A percentile compares a stretch with the other conserved stretches of the same genome.
phyloP scores from a whole-genome alignment of 164 flowering plant species.

The Magnolia changhungtana region DNA sequence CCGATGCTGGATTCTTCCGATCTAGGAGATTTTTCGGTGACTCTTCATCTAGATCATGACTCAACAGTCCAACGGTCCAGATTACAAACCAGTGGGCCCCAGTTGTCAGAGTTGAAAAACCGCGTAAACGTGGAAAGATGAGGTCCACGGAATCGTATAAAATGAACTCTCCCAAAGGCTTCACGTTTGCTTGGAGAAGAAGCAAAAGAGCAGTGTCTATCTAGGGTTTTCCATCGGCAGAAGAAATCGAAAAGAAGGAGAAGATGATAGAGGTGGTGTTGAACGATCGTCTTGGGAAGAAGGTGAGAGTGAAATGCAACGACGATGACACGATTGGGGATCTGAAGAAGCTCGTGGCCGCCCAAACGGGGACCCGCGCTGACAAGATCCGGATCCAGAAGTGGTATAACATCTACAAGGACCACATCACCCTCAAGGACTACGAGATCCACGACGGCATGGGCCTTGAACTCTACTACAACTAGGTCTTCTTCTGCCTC shows the following conservation, averaged over 20 bases:
- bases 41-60: too few species aligned
- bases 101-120: too few species aligned
- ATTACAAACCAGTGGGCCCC: too few species aligned
- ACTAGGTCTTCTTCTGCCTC: constrained; percentile 12
- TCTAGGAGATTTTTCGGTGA: too few species aligned
- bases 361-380: constrained; percentile 77
- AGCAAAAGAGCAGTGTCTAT: neutral
- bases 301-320: constrained; percentile 93
- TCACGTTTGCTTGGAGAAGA: neutral
- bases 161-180: too few species aligned
- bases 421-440: constrained; percentile 86
- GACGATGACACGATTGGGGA: constrained; percentile 93
- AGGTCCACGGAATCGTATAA: too few species aligned
- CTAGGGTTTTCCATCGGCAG: neutral
- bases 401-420: constrained; percentile 89
- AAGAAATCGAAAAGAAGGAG: neutral
- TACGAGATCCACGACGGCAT: constrained; percentile 95
- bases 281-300: constrained; percentile 92
- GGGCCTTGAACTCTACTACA: constrained; percentile 96
- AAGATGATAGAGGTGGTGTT: constrained; percentile 93
- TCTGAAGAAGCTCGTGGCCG: constrained; percentile 91
- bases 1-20: too few species aligned
- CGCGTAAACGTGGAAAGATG: too few species aligned
- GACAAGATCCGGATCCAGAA: constrained; percentile 87
- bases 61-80: too few species aligned